phyloP scores from a whole-genome alignment of 1,284 basidiomycete species.

The Ustilago crameri region DNA sequence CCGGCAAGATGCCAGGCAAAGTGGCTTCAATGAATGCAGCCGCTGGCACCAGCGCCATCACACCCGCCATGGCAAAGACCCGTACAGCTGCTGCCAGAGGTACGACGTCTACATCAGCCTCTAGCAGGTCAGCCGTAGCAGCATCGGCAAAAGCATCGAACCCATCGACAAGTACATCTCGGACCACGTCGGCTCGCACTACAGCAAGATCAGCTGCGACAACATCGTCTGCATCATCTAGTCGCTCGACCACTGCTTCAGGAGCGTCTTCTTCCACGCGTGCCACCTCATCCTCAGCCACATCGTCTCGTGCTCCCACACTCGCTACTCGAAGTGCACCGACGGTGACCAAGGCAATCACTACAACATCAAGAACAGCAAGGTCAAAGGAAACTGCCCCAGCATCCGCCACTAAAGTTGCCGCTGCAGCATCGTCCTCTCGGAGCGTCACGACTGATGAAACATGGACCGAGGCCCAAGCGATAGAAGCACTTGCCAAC shows the following conservation, averaged over 20 bases:
- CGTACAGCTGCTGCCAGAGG: constrained; percentile 8
- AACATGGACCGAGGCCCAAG: constrained; percentile 28
- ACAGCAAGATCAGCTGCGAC: constrained; percentile 3
- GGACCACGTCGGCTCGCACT: constrained; percentile 4
- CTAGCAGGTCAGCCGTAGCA: neutral
- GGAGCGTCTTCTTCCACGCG: constrained; percentile 12
- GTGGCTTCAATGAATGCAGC: constrained; percentile 18
- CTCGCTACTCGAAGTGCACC: constrained; percentile 1
- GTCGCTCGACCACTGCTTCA: constrained; percentile 13
- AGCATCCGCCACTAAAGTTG: constrained; percentile 4
- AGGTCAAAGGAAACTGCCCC: neutral
- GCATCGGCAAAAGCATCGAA: constrained; percentile 1
- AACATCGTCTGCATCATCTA: constrained; percentile 17
- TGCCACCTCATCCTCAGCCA: constrained; percentile 11
- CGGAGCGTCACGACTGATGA: neutral
- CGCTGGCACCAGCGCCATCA: neutral
- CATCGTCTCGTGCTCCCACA: constrained; percentile 12
- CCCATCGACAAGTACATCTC: constrained; percentile 6
- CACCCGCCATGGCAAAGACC: constrained; percentile 12
- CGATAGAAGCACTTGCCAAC: constrained; percentile 19
- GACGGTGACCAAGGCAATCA: neutral
- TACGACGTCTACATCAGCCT: neutral
- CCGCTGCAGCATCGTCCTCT: neutral
- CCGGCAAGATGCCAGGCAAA: constrained; percentile 22
- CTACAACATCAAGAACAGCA: neutral